phyloP scores from a whole-genome alignment of 176 grass and related monocot species.

The Paspalum vaginatum region DNA sequence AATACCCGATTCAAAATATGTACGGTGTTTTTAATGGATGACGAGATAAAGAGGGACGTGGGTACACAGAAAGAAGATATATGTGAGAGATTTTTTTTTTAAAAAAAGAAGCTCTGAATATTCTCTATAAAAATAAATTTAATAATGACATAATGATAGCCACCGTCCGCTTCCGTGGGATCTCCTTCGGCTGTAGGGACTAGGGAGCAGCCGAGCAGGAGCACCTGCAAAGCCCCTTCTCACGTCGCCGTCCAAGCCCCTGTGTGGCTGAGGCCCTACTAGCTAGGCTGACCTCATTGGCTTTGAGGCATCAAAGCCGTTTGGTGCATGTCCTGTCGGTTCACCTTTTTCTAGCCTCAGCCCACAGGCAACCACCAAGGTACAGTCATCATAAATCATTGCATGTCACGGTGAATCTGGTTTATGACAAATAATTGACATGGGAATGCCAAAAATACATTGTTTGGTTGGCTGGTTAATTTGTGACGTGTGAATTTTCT shows the following conservation, averaged over 20 bases:
- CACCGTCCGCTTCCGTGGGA: constrained; percentile 19
- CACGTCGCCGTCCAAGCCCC: not conserved
- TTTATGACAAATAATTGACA: not conserved
- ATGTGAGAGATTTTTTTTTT: no score
- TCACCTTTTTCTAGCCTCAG: not conserved
- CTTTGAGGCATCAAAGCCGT: not conserved
- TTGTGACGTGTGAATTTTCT: no score
- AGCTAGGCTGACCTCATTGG: not conserved
- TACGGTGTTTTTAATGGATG: no score
- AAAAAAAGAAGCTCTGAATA: no score
- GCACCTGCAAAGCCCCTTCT: not conserved
- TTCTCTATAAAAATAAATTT: no score
- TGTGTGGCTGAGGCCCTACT: not conserved
- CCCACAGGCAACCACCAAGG: not conserved
- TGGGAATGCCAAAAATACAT: no score
- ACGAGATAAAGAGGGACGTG: no score
- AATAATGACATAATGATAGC: no score
- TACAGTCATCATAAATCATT: not conserved
- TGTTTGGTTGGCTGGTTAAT: no score
- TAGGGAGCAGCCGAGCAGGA: not conserved
- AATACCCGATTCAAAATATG: no score
- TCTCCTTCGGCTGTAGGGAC: not conserved
- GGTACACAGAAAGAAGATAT: no score
- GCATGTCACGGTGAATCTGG: not conserved
- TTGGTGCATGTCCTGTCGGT: constrained; percentile 17